Evolutionary conservation across 768 basidiomycete species (phyloP).

Genomic region (Psilocybe sp.): DNA sequence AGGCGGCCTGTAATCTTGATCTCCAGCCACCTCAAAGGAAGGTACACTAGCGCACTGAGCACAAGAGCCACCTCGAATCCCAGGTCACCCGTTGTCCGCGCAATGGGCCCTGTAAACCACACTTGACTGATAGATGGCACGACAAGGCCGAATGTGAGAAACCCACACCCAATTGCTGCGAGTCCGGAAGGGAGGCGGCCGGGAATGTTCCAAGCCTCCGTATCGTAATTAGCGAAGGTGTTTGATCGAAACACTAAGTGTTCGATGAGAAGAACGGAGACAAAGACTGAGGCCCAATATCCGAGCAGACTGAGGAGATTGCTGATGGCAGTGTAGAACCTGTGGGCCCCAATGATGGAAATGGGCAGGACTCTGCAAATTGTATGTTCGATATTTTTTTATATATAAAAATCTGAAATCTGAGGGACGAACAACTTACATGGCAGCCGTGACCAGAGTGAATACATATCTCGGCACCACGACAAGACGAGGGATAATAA

Average conservation of each 20-base stretch:
- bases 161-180: constrained; percentile 56
- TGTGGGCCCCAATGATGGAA: constrained; percentile 69
- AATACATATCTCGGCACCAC: constrained; percentile 75
- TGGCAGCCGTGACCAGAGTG: constrained; percentile 65
- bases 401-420: background rate
- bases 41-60: constrained; percentile 52
- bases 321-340: constrained; percentile 62
- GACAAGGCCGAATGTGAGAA: constrained; percentile 55
- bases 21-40: constrained; percentile 54
- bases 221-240: constrained; percentile 49
- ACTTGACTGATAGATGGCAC: constrained; percentile 74
- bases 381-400: background rate
- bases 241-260: constrained; percentile 63
- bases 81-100: constrained; percentile 66
- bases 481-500: constrained; percentile 56
- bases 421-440: constrained; percentile 40
- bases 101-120: constrained; percentile 80
- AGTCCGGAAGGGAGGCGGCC: constrained; percentile 59
- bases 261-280: constrained; percentile 60
- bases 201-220: constrained; percentile 55
- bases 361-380: constrained; percentile 52
- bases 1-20: constrained; percentile 24
- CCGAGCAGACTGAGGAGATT: constrained; percentile 74
- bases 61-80: constrained; percentile 78
- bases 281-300: constrained; percentile 60